These are phyloP conservation scores for Grigorovia jiainica DNA, from an alignment of 805 yeast genomes.

Conservation along the genomic window DNA sequence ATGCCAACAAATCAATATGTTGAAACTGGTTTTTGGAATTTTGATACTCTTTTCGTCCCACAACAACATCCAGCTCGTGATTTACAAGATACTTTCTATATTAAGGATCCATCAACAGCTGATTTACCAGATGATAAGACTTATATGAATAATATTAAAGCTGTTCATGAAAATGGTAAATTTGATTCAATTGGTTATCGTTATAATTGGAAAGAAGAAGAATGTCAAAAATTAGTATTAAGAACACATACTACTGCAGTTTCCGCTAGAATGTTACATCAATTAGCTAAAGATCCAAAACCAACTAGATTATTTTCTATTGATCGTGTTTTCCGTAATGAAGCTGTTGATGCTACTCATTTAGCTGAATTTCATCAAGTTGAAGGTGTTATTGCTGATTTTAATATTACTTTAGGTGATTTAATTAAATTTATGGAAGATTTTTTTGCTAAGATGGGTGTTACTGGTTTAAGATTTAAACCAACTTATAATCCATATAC, in stretches of 20 bases:
- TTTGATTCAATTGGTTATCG: slow-evolving; percentile 96
- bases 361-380: slow-evolving; percentile 99
- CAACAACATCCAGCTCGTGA: slow-evolving; percentile 99
- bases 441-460: slow-evolving; percentile 96
- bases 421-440: slow-evolving; percentile 97
- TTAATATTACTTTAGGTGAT: slow-evolving; percentile 88
- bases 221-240: slow-evolving; percentile 81
- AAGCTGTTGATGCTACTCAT: slow-evolving; percentile 98
- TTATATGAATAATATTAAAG: slow-evolving; percentile 69
- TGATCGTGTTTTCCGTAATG: slow-evolving; percentile 98
- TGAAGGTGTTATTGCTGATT: slow-evolving; percentile 98
- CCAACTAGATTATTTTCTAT: slow-evolving; percentile 91
- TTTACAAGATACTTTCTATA: slow-evolving; percentile 94
- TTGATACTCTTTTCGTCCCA: slow-evolving; percentile 92
- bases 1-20: slow-evolving; percentile 99
- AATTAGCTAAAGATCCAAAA: slow-evolving; percentile 78
- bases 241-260: slow-evolving; percentile 98
- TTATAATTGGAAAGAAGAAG: slow-evolving; percentile 93
- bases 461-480: slow-evolving; percentile 86
- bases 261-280: slow-evolving; percentile 77
- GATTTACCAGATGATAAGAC: slow-evolving; percentile 71
- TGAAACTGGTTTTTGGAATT: slow-evolving; percentile 98
- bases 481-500: slow-evolving; percentile 99
- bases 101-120: slow-evolving; percentile 83
- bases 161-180: slow-evolving; percentile 83